These are phyloP conservation scores for Penicillium sp. DNA, from an alignment of 2,329 filamentous ascomycete genomes.

Conservation along the genomic window DNA sequence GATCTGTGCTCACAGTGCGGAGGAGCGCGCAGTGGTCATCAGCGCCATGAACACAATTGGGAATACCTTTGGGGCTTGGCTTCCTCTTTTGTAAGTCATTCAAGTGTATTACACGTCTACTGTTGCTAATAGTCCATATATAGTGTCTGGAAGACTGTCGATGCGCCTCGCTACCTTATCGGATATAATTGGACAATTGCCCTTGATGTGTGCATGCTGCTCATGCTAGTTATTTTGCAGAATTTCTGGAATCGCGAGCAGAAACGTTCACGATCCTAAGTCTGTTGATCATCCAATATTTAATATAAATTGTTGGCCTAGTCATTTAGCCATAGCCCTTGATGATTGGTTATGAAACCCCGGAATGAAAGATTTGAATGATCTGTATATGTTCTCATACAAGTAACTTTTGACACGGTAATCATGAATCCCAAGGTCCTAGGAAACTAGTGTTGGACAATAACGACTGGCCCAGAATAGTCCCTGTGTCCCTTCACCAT, in stretches of 20 bases:
- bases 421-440: too few relatives aligned
- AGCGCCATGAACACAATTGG: constrained; percentile 38
- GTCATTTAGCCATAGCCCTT: too few relatives aligned
- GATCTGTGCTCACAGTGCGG: constrained; percentile 38
- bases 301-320: not conserved
- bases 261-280: constrained; percentile 1
- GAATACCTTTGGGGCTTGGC: constrained; percentile 35
- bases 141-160: constrained; percentile 34
- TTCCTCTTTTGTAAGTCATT: constrained; percentile 28
- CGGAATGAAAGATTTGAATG: too few relatives aligned
- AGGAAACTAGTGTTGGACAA: too few relatives aligned
- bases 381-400: too few relatives aligned
- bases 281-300: not conserved
- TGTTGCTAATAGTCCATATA: not conserved
- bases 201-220: constrained; percentile 33
- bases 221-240: constrained; percentile 23
- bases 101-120: not conserved
- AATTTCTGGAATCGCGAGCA: constrained; percentile 23
- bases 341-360: too few relatives aligned
- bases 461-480: constrained; percentile 38
- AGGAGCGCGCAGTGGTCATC: constrained; percentile 29
- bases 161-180: constrained; percentile 33
- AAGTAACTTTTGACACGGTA: too few relatives aligned
- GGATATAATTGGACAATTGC: constrained; percentile 36
- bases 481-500: constrained; percentile 34